A percentile compares a stretch with the other conserved stretches of the same genome.
These are phyloP conservation scores for Thuidium tamariscinum DNA, from an alignment of 225 moss, liverwort and hornwort species.

Conservation along the genomic window DNA sequence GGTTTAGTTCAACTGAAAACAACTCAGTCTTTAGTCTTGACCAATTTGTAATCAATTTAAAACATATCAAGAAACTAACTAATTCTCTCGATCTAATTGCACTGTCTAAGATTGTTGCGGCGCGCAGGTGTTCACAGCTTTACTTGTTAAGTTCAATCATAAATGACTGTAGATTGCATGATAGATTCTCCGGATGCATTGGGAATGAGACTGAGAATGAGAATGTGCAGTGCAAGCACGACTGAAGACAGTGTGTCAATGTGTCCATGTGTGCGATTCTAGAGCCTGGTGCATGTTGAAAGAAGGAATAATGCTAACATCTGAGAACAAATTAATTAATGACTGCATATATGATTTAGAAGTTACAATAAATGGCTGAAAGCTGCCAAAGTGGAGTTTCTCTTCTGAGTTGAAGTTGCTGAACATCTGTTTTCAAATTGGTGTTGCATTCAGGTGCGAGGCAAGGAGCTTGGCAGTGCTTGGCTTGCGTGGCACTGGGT, in stretches of 20 bases:
- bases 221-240: neutral
- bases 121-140: neutral
- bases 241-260: too few species aligned
- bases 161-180: too few species aligned
- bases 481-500: conserved; percentile 5
- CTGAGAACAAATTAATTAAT: neutral
- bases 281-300: neutral
- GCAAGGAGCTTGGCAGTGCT: neutral
- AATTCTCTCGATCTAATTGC: too few species aligned
- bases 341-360: neutral
- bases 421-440: neutral
- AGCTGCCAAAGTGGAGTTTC: neutral
- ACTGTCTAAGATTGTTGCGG: neutral
- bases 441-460: conserved; percentile 2
- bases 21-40: neutral
- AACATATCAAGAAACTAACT: neutral
- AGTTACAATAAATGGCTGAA: neutral
- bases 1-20: neutral
- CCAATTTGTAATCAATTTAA: neutral
- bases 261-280: neutral
- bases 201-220: neutral
- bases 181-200: neutral
- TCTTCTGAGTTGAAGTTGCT: neutral
- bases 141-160: neutral
- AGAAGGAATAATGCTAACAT: neutral